Base-by-base conservation (phyloP, 306 rosid genomes). In the Begonia masoniana region DNA sequence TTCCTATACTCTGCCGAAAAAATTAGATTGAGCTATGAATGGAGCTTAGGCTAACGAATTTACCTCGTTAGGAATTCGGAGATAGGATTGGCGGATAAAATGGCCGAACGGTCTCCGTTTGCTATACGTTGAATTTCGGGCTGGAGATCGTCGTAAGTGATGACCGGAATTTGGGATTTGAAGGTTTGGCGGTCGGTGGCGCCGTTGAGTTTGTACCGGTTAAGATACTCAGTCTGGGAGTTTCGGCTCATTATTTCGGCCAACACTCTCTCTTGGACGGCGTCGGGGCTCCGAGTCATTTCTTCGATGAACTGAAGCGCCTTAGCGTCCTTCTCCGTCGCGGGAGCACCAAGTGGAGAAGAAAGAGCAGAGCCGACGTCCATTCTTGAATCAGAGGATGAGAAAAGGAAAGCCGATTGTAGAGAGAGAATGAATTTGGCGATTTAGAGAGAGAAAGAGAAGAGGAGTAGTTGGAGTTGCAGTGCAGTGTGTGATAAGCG, bases 91-190 rank as follows among this genome's bases (percentile, higher is more conserved):
- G 79, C 64, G 0, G 71, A 74, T 58, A 74, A 59, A 41, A 74
- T 74, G 8, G 79, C 65, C 9, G 79, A 43, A 7, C 39, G 39
- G 39, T 31, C 39, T 31, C 39, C 39, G 9, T 31, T 31, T 31
- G 39, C 39, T 31, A 74, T 74, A 8, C 79, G 68, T 10, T 74
- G 66, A 41, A 74, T 74, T 49, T 60, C 68, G 3, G 79, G 79
- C 68, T 69, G 75, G 47, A 74, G 60, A 54, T 74, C 75, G 26
- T 74, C 79, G 59, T 74, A 74, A 9, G 68, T 64, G 46, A 74
- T 58, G 13, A 74, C 56, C 1, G 79, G 72, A 10, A 69, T 31
- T 10, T 47, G 39, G 7, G 72, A 69, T 24, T 69, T 74, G 60
- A 55, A 74, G 2, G 72, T 52, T 1, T 56, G 46, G 7, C 79